Evolutionary conservation across 495 filamentous ascomycete species (phyloP), one percentile per base, ranked within the genome.

Genomic region (Penicillium goetzii): DNA sequence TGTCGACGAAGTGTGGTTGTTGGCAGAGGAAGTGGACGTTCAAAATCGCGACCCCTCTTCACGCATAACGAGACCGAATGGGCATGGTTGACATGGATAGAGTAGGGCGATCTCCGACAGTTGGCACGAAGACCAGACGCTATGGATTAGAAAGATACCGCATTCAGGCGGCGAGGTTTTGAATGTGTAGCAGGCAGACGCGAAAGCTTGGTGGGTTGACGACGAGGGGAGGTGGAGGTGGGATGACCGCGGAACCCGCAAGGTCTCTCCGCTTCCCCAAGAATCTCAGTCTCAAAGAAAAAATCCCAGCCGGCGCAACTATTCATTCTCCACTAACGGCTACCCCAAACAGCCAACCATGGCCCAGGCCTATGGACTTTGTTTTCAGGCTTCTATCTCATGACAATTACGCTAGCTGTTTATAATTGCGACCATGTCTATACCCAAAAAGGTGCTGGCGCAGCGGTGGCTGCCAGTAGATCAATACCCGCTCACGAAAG

Each of bases 101-200:
- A 43, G 25, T 40, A 56, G 43, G 32, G 63, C 38, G 49, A 66
- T 60, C 58, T 56, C 56, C 63, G 51, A 64, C 43, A 58, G 55
- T 56, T 65, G 56, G 63, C 50, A 49, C 54, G 41, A 65, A 62
- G 66, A 63, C 56, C 66, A 67, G 63, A 23, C 19, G 28, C 17
- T 49, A 62, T 53, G 21, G 59, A 64, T 28, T 49, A 43, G 54
- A 45, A 59, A 58, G 30, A 61, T 60, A 56, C 62, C 61, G 69
- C 74, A 75, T 73, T 58, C 63, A 74, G 67, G 63, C 68, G 64
- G 62, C 49, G 3, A 21, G 26, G 11, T 40, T 23, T 49, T 23
- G 58, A 19, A 23, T 4, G 10, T n/a, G 52, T 57, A 12, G 52
- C 21, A 57, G 41, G 47, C 30, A 52, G 47, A 60, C 34, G 30